Conservation (phyloP, 176 grass and related monocot genomes). For the Poa pratensis region DNA sequence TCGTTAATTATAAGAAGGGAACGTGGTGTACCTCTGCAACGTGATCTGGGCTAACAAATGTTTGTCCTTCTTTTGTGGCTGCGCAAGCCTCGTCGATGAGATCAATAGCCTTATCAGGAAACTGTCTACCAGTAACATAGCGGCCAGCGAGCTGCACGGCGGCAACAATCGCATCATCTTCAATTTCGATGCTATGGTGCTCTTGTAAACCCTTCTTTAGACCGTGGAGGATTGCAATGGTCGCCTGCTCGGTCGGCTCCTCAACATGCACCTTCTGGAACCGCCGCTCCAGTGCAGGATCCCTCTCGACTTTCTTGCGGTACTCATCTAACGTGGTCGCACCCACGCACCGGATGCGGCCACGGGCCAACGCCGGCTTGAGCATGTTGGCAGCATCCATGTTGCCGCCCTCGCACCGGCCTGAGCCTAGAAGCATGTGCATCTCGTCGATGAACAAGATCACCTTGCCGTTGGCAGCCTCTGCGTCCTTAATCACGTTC, state of each 20-base stretch:
- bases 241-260: background rate
- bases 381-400: background rate
- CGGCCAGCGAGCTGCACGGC: background rate
- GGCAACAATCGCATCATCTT: slow-evolving; percentile 6
- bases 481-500: background rate
- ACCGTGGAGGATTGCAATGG: background rate
- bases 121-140: background rate
- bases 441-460: slow-evolving; percentile 7
- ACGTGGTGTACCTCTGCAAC: background rate
- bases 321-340: background rate
- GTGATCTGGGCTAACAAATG: background rate
- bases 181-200: background rate
- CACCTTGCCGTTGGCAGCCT: background rate
- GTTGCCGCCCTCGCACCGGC: too few species aligned
- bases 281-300: background rate
- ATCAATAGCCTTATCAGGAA: slow-evolving; percentile 97
- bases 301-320: background rate
- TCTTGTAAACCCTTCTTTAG: background rate
- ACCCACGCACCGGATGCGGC: background rate
- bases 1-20: background rate
- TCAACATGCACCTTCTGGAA: slow-evolving; percentile 2
- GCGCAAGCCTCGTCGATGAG: slow-evolving; percentile 64
- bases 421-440: background rate
- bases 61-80: background rate
- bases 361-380: background rate